phyloP scores from a whole-genome alignment of 352 stramenopile genomes.

The Saprolegnia diclina region DNA sequence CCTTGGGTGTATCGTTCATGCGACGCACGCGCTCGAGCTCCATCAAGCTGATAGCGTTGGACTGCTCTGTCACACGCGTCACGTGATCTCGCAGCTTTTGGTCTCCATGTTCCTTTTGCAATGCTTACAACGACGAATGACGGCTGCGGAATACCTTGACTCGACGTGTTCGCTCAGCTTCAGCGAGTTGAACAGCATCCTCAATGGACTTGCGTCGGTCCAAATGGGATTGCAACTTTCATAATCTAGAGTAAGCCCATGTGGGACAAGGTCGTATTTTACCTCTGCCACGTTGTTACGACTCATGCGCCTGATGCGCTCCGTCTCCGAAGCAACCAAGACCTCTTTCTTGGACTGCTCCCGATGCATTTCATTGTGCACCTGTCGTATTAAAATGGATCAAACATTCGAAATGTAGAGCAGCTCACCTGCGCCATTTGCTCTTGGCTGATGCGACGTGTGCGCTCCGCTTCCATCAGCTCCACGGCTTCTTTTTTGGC shows the following conservation, averaged over 20 bases:
- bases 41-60: slow-evolving; percentile 29
- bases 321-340: no score
- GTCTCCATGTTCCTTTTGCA: background rate
- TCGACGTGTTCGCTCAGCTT: background rate
- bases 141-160: background rate
- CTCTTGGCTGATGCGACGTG: slow-evolving; percentile 31
- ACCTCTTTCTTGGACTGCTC: no score
- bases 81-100: background rate
- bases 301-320: no score
- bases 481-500: slow-evolving; percentile 37
- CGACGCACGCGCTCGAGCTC: slow-evolving; percentile 53
- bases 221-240: slow-evolving; percentile 5
- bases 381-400: no score
- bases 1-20: slow-evolving; percentile 28
- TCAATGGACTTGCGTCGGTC: slow-evolving; percentile 11
- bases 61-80: background rate
- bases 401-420: no score
- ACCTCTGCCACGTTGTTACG: background rate
- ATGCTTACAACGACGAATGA: background rate
- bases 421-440: slow-evolving; percentile 34
- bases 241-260: background rate
- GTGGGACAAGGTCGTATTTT: background rate
- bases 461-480: slow-evolving; percentile 43
- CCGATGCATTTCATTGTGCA: no score
- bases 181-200: background rate